Evolutionary conservation across 2,329 filamentous ascomycete genomes (phyloP).

Genomic region (Ascochyta fabae): DNA sequence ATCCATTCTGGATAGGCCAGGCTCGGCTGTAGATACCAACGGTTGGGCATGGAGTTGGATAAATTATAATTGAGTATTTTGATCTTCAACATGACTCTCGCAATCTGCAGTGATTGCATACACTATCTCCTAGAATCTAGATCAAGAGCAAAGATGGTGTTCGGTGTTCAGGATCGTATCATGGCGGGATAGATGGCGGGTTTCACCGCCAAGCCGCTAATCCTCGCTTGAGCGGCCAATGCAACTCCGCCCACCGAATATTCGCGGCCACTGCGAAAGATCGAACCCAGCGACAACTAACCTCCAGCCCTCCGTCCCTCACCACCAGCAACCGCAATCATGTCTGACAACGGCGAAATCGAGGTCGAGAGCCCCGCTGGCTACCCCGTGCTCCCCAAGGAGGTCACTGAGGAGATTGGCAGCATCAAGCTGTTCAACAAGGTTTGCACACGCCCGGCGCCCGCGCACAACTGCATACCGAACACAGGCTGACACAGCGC

Average conservation of each 20-base stretch:
- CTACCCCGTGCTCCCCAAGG: conserved; percentile 89
- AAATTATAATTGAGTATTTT: not conserved
- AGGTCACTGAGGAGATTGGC: conserved; percentile 86
- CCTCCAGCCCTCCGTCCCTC: conserved; percentile 33
- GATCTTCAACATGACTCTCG: not conserved
- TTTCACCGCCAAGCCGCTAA: conserved; percentile 24
- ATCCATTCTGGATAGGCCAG: conserved; percentile 5
- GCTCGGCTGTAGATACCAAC: conserved; percentile 34
- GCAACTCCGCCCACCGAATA: conserved; percentile 9
- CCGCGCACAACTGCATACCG: conserved; percentile 12
- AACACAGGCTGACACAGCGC: conserved; percentile 23
- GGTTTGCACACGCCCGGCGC: conserved; percentile 25
- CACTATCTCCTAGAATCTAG: too few relatives aligned
- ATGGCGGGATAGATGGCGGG: too few relatives aligned
- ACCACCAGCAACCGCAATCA: conserved; percentile 53
- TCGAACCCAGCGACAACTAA: conserved; percentile 37
- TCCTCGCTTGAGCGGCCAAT: conserved; percentile 25
- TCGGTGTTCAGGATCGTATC: too few relatives aligned
- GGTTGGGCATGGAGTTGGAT: conserved; percentile 17
- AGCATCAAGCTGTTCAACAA: conserved; percentile 98
- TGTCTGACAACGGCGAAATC: conserved; percentile 93
- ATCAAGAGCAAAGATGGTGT: too few relatives aligned
- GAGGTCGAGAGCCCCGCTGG: conserved; percentile 81
- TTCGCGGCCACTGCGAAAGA: conserved; percentile 8
- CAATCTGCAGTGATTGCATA: not conserved